phyloP scores from a whole-genome alignment of 768 basidiomycete species.

The Cystofilobasidium bisporidii region DNA sequence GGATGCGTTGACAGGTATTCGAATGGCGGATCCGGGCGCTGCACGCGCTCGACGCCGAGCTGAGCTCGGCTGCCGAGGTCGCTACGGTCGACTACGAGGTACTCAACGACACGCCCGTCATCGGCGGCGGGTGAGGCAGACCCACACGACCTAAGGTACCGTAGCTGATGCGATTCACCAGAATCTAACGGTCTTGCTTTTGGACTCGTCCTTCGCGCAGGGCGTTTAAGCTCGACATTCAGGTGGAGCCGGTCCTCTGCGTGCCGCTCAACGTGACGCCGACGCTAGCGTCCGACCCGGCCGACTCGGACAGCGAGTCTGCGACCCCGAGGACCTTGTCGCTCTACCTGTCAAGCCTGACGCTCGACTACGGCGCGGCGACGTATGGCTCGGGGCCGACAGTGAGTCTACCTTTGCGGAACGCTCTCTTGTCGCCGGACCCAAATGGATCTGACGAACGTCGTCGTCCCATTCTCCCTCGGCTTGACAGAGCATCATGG shows the following conservation, averaged over 20 bases:
- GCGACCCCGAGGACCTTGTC: not conserved
- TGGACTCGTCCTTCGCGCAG: too few relatives aligned
- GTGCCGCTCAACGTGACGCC: not conserved
- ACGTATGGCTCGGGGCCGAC: not conserved
- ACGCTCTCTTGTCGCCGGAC: too few relatives aligned
- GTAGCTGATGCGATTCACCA: too few relatives aligned
- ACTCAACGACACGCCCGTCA: not conserved
- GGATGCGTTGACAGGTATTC: not conserved
- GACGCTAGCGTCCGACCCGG: not conserved
- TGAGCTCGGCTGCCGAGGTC: not conserved
- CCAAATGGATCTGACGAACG: too few relatives aligned
- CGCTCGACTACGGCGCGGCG: not conserved
- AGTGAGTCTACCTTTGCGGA: not conserved
- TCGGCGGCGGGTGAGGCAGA: not conserved
- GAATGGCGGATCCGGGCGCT: not conserved
- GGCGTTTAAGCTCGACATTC: not conserved
- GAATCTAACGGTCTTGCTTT: too few relatives aligned
- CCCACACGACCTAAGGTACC: too few relatives aligned
- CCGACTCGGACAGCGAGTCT: not conserved
- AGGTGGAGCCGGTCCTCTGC: not conserved
- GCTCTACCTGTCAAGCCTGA: not conserved
- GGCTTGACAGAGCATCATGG: not conserved
- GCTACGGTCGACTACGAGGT: not conserved
- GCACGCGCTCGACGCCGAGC: not conserved
- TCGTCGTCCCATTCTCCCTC: not conserved